Evolutionary conservation across 1,139 yeast genomes (phyloP).

Genomic region (Saccharomyces hybrid): DNA sequence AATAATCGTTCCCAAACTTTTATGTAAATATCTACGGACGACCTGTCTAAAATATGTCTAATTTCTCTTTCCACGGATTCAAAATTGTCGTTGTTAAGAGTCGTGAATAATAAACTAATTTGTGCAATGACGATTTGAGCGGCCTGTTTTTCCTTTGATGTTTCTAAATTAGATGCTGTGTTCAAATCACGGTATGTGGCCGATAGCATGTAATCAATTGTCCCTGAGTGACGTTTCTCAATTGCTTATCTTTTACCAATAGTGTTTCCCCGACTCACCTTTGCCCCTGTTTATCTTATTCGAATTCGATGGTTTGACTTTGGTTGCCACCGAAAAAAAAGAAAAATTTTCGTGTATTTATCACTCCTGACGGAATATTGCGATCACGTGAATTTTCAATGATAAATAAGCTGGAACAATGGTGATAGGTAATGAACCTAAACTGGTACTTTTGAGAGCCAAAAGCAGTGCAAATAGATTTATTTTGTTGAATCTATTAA

Average conservation of each 20-base stretch:
- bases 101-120: constrained; percentile 22
- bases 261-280: background rate
- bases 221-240: constrained; percentile 3
- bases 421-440: background rate
- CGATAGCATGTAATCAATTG: constrained; percentile 22
- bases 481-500: background rate
- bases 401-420: background rate
- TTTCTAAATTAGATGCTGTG: constrained; percentile 5
- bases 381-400: background rate
- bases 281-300: constrained; percentile 1
- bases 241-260: background rate
- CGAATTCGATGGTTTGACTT: background rate
- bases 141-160: constrained; percentile 19
- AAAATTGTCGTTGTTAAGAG: constrained; percentile 18
- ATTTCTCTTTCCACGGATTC: constrained; percentile 16
- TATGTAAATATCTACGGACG: constrained; percentile 16
- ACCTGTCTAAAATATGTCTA: constrained; percentile 17
- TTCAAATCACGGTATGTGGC: constrained; percentile 6
- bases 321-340: background rate
- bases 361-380: background rate
- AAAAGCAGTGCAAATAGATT: background rate
- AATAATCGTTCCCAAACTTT: constrained; percentile 25
- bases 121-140: constrained; percentile 24
- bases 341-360: background rate
- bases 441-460: background rate